phyloP scores from a whole-genome alignment of 202 grass and related monocot genomes.

The Hordeum pubiflorum region DNA sequence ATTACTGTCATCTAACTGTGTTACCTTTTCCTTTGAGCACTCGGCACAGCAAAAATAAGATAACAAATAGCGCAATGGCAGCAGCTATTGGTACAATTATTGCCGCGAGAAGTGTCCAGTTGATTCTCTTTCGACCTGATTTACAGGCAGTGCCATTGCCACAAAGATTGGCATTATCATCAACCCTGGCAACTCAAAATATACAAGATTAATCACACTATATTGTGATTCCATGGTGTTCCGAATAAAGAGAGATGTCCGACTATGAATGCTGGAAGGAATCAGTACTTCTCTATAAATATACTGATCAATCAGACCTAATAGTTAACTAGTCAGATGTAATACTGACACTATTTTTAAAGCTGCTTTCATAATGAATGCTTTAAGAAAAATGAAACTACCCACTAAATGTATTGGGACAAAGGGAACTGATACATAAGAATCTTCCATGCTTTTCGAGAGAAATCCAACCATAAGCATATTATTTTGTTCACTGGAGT shows the following conservation, averaged over 20 bases:
- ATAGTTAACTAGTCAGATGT: neutral
- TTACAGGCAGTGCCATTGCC: neutral
- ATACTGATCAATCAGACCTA: neutral
- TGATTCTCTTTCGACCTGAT: constrained; percentile 17
- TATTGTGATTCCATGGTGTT: neutral
- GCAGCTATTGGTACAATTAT: constrained; percentile 21
- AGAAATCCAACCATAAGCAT: neutral
- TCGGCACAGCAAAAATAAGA: neutral
- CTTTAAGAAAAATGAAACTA: too few relatives aligned
- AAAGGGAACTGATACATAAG: too few relatives aligned
- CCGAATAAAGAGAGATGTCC: neutral
- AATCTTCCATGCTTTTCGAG: neutral
- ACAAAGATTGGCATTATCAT: constrained; percentile 26
- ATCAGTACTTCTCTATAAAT: neutral
- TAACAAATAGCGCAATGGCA: neutral
- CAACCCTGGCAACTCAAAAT: constrained; percentile 15
- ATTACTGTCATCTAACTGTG: neutral
- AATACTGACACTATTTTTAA: neutral
- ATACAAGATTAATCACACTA: neutral
- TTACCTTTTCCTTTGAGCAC: constrained; percentile 22
- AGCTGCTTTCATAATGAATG: too few relatives aligned
- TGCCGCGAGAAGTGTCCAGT: neutral
- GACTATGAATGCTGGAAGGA: neutral
- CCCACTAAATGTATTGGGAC: too few relatives aligned
- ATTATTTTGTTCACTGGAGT: too few relatives aligned